These are phyloP conservation scores for Staphylotrichum tortipilum DNA, from an alignment of 495 filamentous ascomycete genomes.

Conservation along the genomic window DNA sequence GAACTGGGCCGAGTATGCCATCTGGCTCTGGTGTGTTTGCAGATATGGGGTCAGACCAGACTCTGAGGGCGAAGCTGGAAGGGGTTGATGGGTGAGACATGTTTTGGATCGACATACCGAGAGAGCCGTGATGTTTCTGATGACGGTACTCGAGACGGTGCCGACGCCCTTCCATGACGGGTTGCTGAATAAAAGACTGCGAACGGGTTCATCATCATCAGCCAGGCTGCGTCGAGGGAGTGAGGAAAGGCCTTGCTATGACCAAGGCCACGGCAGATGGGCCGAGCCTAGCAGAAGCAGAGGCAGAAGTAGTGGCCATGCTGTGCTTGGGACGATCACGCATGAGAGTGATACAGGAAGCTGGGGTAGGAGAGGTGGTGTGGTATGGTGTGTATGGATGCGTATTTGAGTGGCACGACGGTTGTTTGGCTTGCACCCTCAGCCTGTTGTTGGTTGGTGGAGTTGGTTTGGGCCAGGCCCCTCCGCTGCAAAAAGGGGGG, in stretches of 20 bases:
- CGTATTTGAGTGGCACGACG: too few species aligned
- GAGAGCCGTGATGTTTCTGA: conserved; percentile 40
- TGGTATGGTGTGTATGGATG: too few species aligned
- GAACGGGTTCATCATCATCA: too few species aligned
- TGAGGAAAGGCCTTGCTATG: neutral
- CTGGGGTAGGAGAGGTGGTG: too few species aligned
- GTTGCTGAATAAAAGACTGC: conserved; percentile 43
- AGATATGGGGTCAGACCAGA: too few species aligned
- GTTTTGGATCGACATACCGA: conserved; percentile 30
- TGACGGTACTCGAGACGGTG: conserved; percentile 37
- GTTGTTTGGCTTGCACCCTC: too few species aligned
- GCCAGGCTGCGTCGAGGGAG: neutral
- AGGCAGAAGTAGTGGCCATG: neutral
- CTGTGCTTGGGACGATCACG: neutral
- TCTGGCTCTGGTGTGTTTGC: conserved; percentile 41
- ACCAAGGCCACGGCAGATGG: neutral
- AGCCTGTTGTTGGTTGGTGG: too few species aligned
- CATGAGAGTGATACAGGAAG: neutral
- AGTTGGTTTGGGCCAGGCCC: too few species aligned
- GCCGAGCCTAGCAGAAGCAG: neutral
- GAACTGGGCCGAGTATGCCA: conserved; percentile 56
- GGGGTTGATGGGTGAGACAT: neutral
- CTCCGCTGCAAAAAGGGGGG: too few species aligned
- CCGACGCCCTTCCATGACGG: conserved; percentile 33
- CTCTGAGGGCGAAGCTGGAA: too few species aligned